Percentiles rank a stretch among this genome's conserved stretches.
phyloP scores from a whole-genome alignment of 2,329 filamentous ascomycete species.

The Trichoderma arundinaceum region DNA sequence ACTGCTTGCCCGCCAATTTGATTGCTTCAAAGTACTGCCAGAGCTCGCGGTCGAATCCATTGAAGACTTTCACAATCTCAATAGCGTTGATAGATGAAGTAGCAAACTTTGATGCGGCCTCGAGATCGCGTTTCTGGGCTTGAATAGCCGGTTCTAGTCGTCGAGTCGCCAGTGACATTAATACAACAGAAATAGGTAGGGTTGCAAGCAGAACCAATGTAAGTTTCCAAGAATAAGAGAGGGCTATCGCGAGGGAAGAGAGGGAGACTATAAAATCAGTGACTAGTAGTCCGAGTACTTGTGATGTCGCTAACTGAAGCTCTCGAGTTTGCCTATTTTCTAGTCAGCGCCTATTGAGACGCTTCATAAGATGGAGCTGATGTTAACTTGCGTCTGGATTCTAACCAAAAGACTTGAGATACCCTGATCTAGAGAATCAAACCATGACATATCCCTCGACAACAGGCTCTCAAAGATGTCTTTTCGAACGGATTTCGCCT shows the following conservation, averaged over 20 bases:
- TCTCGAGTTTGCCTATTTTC: slow-evolving; percentile 76
- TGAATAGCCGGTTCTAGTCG: slow-evolving; percentile 70
- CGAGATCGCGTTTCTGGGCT: slow-evolving; percentile 70
- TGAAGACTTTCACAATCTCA: slow-evolving; percentile 85
- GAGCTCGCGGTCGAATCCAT: slow-evolving; percentile 73
- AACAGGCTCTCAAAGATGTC: slow-evolving; percentile 72
- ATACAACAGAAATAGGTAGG: slow-evolving; percentile 68
- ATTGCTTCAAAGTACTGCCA: slow-evolving; percentile 67
- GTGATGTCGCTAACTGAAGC: slow-evolving; percentile 78
- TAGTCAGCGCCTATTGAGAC: neutral
- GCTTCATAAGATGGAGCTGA: neutral
- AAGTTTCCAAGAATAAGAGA: slow-evolving; percentile 83
- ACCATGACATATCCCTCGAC: slow-evolving; percentile 80
- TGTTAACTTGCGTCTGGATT: slow-evolving; percentile 69
- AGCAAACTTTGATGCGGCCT: slow-evolving; percentile 72
- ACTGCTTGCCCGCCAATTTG: slow-evolving; percentile 64
- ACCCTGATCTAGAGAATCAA: slow-evolving; percentile 74
- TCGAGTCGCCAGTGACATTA: slow-evolving; percentile 65
- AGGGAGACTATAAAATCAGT: slow-evolving; percentile 68
- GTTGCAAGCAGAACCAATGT: slow-evolving; percentile 79
- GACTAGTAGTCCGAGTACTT: slow-evolving; percentile 74
- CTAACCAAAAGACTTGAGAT: slow-evolving; percentile 72
- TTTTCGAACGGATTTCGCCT: slow-evolving; percentile 69
- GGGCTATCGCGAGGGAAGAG: slow-evolving; percentile 71
- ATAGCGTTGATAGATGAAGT: slow-evolving; percentile 75